Base-by-base conservation (phyloP, 805 yeast species). In the Saccharomycopsis selenospora region DNA sequence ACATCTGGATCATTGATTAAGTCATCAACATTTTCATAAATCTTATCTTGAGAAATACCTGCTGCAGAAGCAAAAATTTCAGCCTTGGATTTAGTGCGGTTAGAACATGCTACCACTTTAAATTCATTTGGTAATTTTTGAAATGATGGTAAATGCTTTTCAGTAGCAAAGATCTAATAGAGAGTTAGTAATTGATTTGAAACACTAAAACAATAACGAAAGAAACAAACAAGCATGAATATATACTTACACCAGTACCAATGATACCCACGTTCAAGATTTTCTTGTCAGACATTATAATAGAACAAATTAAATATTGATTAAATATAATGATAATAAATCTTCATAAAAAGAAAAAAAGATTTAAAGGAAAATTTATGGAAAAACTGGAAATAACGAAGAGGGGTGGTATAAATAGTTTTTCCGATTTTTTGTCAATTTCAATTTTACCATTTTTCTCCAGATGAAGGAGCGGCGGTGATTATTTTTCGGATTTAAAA, bases 61-160 rank as follows among this genome's bases (percentile, higher is more conserved):
- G 93, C 89, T 36, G 67, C 64, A 43, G 71, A 59, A 11, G 95
- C 95, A 61, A 88, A 91, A 3, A 65, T 71, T 60, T 79, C 83
- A 14, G 98, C 98, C 69, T 91, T 91, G 44, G 82, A 63, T 60
- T 72, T 77, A 40, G 96, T 85, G 67, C 97, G 77, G 72, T 90
- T 91, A 69, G 72, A 86, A 48, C 88, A 86, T 6, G 90, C 86
- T 40, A 65, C 69, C 4, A 87, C 79, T 43, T 72, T 68, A 57
- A 84, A 75, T 26, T 71, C 66, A 26, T 69, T 69, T 1, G 76
- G 70, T 42, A 72, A 63, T 44, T 75, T 68, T 58, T 77, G 67
- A 43, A 80, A 66, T 25, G 85, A 77, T 38, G 97, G 98, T 55
- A 86, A 73, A 63, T 91, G 98, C 48, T 76, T 72, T 54, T 83